Evolutionary conservation across 192 early-diverging fungal species (phyloP).

Genomic region (Bifiguratus adelaidae): DNA sequence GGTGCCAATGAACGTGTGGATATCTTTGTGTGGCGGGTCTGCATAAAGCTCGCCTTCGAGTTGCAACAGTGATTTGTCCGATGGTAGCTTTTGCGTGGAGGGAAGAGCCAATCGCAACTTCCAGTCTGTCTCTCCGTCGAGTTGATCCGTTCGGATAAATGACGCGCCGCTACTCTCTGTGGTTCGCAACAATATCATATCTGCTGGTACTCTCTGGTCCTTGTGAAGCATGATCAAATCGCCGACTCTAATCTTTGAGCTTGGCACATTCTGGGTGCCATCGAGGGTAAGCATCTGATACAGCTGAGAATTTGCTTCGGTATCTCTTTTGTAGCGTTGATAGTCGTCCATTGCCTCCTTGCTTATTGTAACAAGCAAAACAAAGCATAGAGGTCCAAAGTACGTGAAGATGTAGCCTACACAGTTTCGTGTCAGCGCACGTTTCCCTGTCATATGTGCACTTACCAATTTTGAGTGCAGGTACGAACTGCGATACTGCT

Average conservation of each 20-base stretch:
- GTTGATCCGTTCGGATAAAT: constrained; percentile 94
- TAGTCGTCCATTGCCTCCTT: constrained; percentile 91
- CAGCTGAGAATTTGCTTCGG: constrained; percentile 82
- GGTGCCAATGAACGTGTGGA: constrained; percentile 82
- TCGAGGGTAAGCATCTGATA: constrained; percentile 53
- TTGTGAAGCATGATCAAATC: constrained; percentile 76
- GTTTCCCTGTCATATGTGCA: background rate
- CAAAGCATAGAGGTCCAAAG: constrained; percentile 89
- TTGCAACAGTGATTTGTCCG: constrained; percentile 45
- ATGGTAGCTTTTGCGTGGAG: constrained; percentile 59
- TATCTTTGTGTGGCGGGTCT: constrained; percentile 88
- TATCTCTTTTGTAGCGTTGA: constrained; percentile 66
- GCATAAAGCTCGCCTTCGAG: constrained; percentile 70
- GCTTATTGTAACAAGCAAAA: constrained; percentile 78
- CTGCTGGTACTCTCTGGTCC: constrained; percentile 84
- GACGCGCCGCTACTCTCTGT: constrained; percentile 75
- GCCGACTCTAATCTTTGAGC: constrained; percentile 82
- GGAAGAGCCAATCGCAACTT: constrained; percentile 84
- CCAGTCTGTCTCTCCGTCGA: constrained; percentile 98
- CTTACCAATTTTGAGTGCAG: constrained; percentile 70
- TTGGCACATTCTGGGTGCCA: constrained; percentile 52
- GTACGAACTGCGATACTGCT: constrained; percentile 86
- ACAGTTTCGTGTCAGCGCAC: background rate
- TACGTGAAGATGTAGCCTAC: constrained; percentile 85
- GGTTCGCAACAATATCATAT: constrained; percentile 80